Evolutionary conservation across 306 rosid genomes (phyloP).

Genomic region (Quillaja saponaria): DNA sequence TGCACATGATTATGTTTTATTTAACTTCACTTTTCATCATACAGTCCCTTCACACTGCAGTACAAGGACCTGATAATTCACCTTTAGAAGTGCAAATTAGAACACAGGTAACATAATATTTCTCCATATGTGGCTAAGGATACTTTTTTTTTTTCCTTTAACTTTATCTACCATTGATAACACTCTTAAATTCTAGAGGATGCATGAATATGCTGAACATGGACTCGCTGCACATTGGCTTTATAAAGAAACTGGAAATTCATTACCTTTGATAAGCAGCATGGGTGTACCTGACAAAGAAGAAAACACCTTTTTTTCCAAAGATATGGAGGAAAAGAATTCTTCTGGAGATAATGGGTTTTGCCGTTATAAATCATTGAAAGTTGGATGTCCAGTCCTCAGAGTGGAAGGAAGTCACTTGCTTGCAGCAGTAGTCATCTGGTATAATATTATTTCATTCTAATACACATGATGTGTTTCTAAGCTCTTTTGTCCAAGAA

Average conservation of each 20-base stretch:
- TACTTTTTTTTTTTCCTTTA: conserved; percentile 17
- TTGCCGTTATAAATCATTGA: conserved; percentile 62
- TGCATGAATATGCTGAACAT: conserved; percentile 96
- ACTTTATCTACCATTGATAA: conserved; percentile 19
- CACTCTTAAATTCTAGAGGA: conserved; percentile 56
- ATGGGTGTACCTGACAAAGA: conserved; percentile 64
- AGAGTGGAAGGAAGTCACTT: conserved; percentile 96
- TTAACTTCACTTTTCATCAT: conserved; percentile 25
- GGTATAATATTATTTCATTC: conserved; percentile 40
- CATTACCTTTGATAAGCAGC: conserved; percentile 44
- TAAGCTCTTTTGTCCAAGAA: too few species aligned
- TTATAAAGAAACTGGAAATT: conserved; percentile 82
- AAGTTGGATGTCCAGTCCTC: conserved; percentile 92
- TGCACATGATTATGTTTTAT: conserved; percentile 21
- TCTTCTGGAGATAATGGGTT: conserved; percentile 46
- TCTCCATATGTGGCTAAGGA: conserved; percentile 16
- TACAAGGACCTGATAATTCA: conserved; percentile 84
- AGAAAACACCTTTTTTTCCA: conserved; percentile 52
- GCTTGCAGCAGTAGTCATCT: conserved; percentile 81
- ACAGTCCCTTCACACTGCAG: conserved; percentile 98
- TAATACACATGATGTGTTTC: not conserved
- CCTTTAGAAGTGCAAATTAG: conserved; percentile 98
- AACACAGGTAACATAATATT: conserved; percentile 66
- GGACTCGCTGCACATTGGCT: conserved; percentile 99
- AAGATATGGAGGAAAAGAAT: conserved; percentile 56